Base-by-base conservation (phyloP, 805 yeast genomes). In the Candida argentea region DNA sequence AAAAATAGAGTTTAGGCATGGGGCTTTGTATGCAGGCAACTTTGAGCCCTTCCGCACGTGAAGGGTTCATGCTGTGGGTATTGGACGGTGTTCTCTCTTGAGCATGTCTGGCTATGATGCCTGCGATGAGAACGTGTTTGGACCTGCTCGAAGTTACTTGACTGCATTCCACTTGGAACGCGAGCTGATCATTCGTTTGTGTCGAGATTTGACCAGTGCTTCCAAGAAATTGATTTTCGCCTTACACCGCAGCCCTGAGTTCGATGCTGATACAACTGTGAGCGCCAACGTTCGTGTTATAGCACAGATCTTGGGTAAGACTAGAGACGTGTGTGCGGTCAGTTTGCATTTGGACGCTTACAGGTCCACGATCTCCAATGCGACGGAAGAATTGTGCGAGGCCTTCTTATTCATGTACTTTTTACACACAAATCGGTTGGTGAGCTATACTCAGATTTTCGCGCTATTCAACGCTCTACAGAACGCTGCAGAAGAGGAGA, bases 191-290 rank as follows among this genome's bases (percentile, higher is more conserved):
- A 61, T 60, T 13, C 43, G 56, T 29, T 35, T 44, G 2, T 48
- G 57, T 21, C 39, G 66, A 22, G 66, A 60, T 27, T 44, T 60
- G 29, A 60, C 61, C n/a, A 42, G 54, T 5, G 39, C 40, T 26
- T 56, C 65, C 30, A 60, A 60, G 33, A 60, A 59, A 35, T 33
- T 57, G 20, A 49, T 49, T 16, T 49, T 49, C 28, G 27, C 46
- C 4, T 29, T 36, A 16, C 55, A 49, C 26, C 35, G 55, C 21
- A 30, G 44, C 14, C 19, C 22, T 5, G 16, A 20, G 6, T 28
- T 22, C 8, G 5, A 16, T 6, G n/a, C 23, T n/a, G 16, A 19
- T 3, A 25, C 30, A 22, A 15, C 38, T 2, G 27, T 46, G 8
- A 29, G 39, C 7, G 22, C 10, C 7, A 20, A 22, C 9, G 22